phyloP scores from a whole-genome alignment of 257 asterid species.

The Nicotiana tomentosiformis region DNA sequence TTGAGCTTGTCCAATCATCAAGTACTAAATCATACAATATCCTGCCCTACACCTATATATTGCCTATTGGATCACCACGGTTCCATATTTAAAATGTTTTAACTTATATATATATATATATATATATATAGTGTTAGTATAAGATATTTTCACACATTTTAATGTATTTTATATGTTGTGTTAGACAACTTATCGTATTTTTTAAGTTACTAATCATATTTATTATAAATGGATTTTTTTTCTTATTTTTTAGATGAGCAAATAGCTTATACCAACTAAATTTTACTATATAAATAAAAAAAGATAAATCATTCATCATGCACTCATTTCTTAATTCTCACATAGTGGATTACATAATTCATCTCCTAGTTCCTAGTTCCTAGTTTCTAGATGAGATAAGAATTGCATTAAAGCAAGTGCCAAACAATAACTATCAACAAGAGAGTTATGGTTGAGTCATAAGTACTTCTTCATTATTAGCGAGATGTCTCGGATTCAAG shows the following conservation, averaged over 20 bases:
- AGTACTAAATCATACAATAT: neutral
- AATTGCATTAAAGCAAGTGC: neutral
- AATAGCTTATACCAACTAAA: too few species aligned
- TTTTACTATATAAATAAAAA: too few species aligned
- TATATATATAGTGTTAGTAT: too few species aligned
- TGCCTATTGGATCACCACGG: neutral
- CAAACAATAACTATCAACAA: neutral
- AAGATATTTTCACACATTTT: too few species aligned
- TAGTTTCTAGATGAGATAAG: neutral
- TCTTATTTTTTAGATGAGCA: neutral
- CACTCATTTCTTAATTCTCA: neutral
- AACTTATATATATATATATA: too few species aligned
- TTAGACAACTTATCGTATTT: neutral
- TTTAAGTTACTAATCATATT: neutral
- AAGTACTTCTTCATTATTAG: too few species aligned
- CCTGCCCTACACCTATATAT: neutral
- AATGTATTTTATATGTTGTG: too few species aligned
- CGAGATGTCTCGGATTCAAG: rapidly evolving
- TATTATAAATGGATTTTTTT: neutral
- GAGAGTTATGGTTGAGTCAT: too few species aligned
- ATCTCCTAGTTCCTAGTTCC: neutral
- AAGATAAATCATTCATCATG: neutral
- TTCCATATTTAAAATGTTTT: too few species aligned
- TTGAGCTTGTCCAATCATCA: neutral
- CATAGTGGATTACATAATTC: neutral